Evolutionary conservation across 176 grass and related monocot species (phyloP), one percentile per base, ranked within the genome.

Genomic region (Cenchrus fungigraminus): DNA sequence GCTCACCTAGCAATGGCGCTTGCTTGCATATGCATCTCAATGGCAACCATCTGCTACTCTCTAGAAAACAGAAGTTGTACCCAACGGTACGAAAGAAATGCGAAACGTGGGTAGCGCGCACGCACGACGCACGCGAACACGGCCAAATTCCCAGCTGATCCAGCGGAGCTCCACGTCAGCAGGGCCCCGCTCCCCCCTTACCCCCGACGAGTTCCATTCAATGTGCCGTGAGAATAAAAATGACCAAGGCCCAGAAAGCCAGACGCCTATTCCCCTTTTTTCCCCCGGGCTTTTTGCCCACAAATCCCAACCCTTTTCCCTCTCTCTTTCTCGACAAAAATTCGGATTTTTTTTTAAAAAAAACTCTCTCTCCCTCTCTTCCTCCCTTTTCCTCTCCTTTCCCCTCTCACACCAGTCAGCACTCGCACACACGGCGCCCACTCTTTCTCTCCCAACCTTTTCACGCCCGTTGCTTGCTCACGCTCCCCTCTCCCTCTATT

Each of bases 151-250:
- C 54, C 3, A 71, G 71, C 28, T 25, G 40, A 61, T 52, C 76
- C 66, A 42, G 25, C 42, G 6, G 53, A 34, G 65, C 70, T 65
- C 83, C 83, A 77, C 79, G 78, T 90, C 83, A 86, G 71, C 64
- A 7, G 46, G 78, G 78, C 29, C 68, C 20, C 16, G 2, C 7
- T 20, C 57, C 20, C 15, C 10, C 70, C 17, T 10, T 10, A 2
- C 16, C 43, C 29, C 12, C 68, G 16, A 14, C 6, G 8, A 74
- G 64, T n/a, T 37, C 59, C 76, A 29, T 69, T 68, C 79, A 68
- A 68, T 44, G 64, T 69, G 79, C 79, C 65, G 51, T 31, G 47
- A 25, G 87, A 73, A 88, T 88, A 88, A 74, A 51, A 81, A 17
- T 86, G 50, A 66, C 53, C 4, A 80, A 46, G 67, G 19, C 60